These are phyloP conservation scores for Apiotrichum siamense DNA, from an alignment of 1,284 basidiomycete species.

Conservation along the genomic window DNA sequence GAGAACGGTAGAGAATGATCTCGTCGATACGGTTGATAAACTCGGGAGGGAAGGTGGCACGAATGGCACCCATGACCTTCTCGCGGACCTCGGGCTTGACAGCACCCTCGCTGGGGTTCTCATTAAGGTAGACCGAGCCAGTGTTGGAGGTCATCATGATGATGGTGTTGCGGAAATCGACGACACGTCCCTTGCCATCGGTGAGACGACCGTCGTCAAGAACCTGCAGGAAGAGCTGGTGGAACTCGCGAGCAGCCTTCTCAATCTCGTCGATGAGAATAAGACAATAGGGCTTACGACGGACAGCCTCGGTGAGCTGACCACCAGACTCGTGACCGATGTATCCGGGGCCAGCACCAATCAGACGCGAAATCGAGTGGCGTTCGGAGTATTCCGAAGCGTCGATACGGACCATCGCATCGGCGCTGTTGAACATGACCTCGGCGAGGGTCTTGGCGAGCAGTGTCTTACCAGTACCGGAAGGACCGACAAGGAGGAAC, in stretches of 20 bases:
- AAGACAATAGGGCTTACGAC: constrained; percentile 50
- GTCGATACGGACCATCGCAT: constrained; percentile 56
- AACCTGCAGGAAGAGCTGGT: constrained; percentile 55
- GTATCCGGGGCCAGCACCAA: constrained; percentile 55
- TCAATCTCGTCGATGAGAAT: constrained; percentile 50
- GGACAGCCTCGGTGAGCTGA: constrained; percentile 51
- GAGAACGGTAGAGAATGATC: constrained; percentile 54
- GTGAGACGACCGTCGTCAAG: constrained; percentile 55
- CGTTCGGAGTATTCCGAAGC: constrained; percentile 53
- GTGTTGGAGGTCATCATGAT: constrained; percentile 55
- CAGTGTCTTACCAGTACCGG: constrained; percentile 55
- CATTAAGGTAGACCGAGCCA: constrained; percentile 53
- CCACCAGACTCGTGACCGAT: constrained; percentile 56
- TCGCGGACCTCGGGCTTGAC: constrained; percentile 43
- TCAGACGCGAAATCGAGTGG: constrained; percentile 53
- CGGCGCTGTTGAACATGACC: constrained; percentile 54
- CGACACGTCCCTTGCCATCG: constrained; percentile 47
- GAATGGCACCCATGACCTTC: constrained; percentile 51
- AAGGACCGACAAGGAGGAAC: constrained; percentile 53
- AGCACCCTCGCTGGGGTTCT: constrained; percentile 48
- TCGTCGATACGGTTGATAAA: constrained; percentile 54
- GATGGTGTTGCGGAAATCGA: constrained; percentile 48
- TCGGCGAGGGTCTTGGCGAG: constrained; percentile 51
- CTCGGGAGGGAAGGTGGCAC: constrained; percentile 53
- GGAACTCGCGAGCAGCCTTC: constrained; percentile 55